phyloP scores from a whole-genome alignment of 2,329 filamentous ascomycete species.

The Aspergillus felis region DNA sequence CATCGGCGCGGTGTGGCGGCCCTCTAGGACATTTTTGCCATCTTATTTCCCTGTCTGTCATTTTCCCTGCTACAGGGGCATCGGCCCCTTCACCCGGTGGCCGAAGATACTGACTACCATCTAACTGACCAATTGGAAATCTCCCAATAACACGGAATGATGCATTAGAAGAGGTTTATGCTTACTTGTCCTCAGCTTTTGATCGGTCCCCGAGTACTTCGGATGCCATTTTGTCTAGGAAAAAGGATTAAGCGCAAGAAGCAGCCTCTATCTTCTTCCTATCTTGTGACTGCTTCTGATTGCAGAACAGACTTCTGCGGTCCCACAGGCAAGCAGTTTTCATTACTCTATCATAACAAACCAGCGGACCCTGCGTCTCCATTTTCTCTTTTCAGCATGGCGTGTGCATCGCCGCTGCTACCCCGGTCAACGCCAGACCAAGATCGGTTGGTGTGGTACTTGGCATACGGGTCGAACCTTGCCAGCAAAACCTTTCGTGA shows the following conservation, averaged over 20 bases:
- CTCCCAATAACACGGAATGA: neutral
- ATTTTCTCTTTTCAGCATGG: neutral
- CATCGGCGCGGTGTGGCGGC: neutral
- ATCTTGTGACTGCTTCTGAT: neutral
- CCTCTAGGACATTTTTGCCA: neutral
- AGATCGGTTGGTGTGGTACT: neutral
- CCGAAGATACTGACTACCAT: neutral
- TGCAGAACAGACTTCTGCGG: neutral
- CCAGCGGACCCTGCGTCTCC: neutral
- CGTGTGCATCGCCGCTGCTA: neutral
- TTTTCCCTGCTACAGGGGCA: neutral
- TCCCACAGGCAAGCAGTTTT: neutral
- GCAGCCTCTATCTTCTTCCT: neutral
- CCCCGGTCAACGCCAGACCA: neutral
- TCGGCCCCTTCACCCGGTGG: neutral
- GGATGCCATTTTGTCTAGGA: neutral
- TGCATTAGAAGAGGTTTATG: neutral
- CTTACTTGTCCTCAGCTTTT: neutral
- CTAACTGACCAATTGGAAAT: neutral
- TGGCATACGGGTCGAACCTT: constrained; percentile 1
- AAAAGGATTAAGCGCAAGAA: neutral
- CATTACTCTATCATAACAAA: neutral
- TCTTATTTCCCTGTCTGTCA: neutral
- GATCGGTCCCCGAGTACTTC: neutral
- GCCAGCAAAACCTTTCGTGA: neutral